Percentiles rank a stretch among this genome's conserved stretches.
Evolutionary conservation across 2,329 filamentous ascomycete genomes (phyloP).

Genomic region (Aspergillus sp.): DNA sequence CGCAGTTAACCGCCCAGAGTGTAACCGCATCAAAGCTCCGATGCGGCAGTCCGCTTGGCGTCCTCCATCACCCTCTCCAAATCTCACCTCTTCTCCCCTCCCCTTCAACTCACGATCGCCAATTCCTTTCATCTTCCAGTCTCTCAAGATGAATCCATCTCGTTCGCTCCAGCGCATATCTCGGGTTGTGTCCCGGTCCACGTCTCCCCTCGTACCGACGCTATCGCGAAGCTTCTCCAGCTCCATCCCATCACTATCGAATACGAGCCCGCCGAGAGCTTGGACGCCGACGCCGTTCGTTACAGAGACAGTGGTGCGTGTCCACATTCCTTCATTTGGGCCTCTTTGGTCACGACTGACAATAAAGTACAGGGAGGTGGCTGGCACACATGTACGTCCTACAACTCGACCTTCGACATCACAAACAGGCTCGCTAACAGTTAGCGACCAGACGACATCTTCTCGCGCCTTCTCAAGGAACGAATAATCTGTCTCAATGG

Average conservation of each 20-base stretch:
- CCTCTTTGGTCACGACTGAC: conserved; percentile 17
- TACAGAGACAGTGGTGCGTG: conserved; percentile 55
- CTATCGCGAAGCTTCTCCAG: conserved; percentile 28
- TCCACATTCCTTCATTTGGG: background rate
- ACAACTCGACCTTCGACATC: conserved; percentile 2
- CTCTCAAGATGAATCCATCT: conserved; percentile 22
- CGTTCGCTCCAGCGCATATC: conserved; percentile 22
- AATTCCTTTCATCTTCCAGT: conserved; percentile 4
- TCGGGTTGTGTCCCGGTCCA: conserved; percentile 12
- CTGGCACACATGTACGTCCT: conserved; percentile 69
- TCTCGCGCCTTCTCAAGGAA: conserved; percentile 79
- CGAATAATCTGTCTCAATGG: conserved; percentile 93
- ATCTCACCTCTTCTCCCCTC: background rate
- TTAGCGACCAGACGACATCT: conserved; percentile 66
- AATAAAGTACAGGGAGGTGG: conserved; percentile 61
- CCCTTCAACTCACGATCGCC: background rate
- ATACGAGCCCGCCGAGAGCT: conserved; percentile 32
- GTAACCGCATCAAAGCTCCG: conserved; percentile 1
- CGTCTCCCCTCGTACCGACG: conserved; percentile 4
- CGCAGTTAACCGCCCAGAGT: background rate
- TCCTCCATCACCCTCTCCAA: conserved; percentile 1
- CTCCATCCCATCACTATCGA: conserved; percentile 24
- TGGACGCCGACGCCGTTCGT: conserved; percentile 55
- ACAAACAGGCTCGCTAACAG: conserved; percentile 9
- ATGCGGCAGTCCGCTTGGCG: conserved; percentile 2